These are phyloP conservation scores for Solanum chiquidenum DNA, from an alignment of 257 asterid species.

Conservation along the genomic window DNA sequence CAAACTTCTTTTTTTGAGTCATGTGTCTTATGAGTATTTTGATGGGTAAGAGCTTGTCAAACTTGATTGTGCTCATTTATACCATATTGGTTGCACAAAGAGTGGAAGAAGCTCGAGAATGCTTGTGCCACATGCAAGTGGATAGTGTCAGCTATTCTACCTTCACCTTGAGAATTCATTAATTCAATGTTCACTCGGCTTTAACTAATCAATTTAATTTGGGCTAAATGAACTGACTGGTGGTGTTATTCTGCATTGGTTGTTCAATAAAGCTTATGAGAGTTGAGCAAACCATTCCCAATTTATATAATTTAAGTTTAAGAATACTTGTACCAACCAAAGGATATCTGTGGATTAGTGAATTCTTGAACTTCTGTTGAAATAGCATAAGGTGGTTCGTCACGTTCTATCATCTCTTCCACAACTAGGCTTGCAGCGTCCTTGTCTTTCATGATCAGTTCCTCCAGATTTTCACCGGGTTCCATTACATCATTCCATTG, in stretches of 20 bases:
- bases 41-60: neutral
- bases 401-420: too few relatives aligned
- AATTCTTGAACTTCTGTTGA: too few relatives aligned
- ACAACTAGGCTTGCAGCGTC: too few relatives aligned
- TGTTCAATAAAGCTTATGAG: neutral
- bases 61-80: neutral
- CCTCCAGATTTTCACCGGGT: too few relatives aligned
- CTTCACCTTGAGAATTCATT: neutral
- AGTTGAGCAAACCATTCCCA: too few relatives aligned
- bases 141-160: neutral
- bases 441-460: neutral
- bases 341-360: too few relatives aligned
- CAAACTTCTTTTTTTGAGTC: neutral
- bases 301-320: too few relatives aligned
- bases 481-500: neutral
- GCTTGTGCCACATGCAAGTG: neutral
- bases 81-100: neutral
- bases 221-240: neutral
- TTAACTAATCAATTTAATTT: neutral
- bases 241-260: neutral
- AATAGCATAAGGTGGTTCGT: too few relatives aligned
- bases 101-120: neutral
- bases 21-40: neutral
- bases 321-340: too few relatives aligned
- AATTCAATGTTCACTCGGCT: neutral